Evolutionary conservation across 2,329 filamentous ascomycete species (phyloP), one percentile per base, ranked within the genome.

Genomic region (Phoma herbarum): DNA sequence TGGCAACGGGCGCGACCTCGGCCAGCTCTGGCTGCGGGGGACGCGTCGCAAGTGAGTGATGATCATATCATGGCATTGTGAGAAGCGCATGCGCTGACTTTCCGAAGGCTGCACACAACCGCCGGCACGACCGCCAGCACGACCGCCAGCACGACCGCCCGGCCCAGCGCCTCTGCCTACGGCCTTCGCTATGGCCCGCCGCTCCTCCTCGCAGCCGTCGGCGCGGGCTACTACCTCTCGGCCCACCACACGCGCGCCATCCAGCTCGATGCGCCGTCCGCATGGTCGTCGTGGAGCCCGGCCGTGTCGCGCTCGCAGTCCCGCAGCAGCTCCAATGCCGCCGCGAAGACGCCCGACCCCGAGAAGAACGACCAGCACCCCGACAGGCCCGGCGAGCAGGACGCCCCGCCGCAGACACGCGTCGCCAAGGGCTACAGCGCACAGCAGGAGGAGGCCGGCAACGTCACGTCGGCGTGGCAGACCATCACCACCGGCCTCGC

Each of bases 351-450:
- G 10, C 58, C 69, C 7, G 64, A 69, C 31, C 45, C 63, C 25
- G 56, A 61, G 42, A 57, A 64, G 35, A 56, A 62, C 26, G 58
- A 63, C 26, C 53, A 67, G 8, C 56, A 52, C 23, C 6, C 48
- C 7, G 35, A 48, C n/a, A 67, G 59, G 23, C 62, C 72, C 18
- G 71, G 71, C 14, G 55, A 74, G 25, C 74, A 77, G 54, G 60
- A 68, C 3, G 74, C 74, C 6, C 75, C 75, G 4, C 70, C 74
- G 7, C 75, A 77, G 52, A 69, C 70, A n/a, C 70, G 70, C 39
- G 61, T 75, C 12, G 70, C 66, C 3, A 67, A 67, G 16, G 65
- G 59, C 6, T 64, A 74, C 48, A 66, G 57, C 18, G 69, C 61
- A 10, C 60, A 73, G 44, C 59, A 67, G 9, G 59, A 64, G 3